Conservation (phyloP, 495 filamentous ascomycete genomes). For the Elaphomyces granulatus region DNA sequence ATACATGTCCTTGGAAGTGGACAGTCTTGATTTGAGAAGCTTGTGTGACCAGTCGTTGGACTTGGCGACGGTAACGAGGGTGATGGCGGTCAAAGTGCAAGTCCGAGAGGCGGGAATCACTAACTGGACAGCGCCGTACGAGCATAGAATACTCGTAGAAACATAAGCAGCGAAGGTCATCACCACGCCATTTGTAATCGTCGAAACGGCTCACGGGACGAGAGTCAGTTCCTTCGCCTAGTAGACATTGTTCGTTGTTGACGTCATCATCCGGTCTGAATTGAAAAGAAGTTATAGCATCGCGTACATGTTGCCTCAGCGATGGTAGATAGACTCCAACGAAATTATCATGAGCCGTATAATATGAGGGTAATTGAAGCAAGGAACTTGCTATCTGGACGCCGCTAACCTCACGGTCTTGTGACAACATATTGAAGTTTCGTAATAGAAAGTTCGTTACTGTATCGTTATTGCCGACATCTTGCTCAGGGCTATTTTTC, state of each 20-base stretch:
- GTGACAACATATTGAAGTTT: constrained; percentile 1
- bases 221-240: too few species aligned
- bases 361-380: constrained; percentile 4
- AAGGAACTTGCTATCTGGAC: constrained; percentile 4
- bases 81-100: too few species aligned
- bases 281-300: background rate
- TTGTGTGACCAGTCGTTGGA: too few species aligned
- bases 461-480: background rate
- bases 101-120: too few species aligned
- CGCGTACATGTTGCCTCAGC: constrained; percentile 2
- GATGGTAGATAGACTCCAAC: constrained; percentile 3
- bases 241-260: background rate
- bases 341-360: constrained; percentile 3
- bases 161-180: background rate
- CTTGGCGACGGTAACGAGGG: too few species aligned
- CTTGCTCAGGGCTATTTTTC: background rate
- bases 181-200: background rate
- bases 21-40: too few species aligned
- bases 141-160: background rate
- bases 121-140: too few species aligned
- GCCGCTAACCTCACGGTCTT: background rate
- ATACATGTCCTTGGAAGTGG: too few species aligned
- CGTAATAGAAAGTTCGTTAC: background rate
- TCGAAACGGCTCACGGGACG: background rate
- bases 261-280: background rate